A percentile compares a stretch with the other conserved stretches of the same genome.
Conservation (phyloP, 305 asterid species). For the Fraxinus albicans region DNA sequence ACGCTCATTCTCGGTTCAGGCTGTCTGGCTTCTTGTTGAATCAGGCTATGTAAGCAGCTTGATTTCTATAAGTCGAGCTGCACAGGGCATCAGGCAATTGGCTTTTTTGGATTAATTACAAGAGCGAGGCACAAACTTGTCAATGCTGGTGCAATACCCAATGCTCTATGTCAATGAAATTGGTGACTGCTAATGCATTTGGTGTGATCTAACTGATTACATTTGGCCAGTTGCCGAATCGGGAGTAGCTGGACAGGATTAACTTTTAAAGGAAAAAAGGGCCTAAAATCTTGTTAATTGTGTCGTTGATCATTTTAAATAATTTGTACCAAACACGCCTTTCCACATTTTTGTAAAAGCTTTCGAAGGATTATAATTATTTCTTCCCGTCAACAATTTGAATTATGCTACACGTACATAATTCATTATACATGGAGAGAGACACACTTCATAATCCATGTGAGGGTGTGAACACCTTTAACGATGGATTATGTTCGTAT, state of each 20-base stretch:
- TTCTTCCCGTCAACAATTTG: too few relatives aligned
- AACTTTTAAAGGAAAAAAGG: too few relatives aligned
- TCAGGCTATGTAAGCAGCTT: conserved; percentile 43
- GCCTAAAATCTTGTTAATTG: too few relatives aligned
- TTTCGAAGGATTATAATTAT: too few relatives aligned
- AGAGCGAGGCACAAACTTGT: conserved; percentile 39
- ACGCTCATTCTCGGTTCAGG: conserved; percentile 38
- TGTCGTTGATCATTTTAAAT: too few relatives aligned
- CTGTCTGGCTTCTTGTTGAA: conserved; percentile 41
- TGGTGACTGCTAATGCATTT: conserved; percentile 58
- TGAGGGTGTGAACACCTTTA: too few relatives aligned
- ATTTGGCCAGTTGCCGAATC: conserved; percentile 45
- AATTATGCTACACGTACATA: too few relatives aligned
- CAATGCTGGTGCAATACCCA: conserved; percentile 34
- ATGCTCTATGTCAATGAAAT: conserved; percentile 35
- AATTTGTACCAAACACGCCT: too few relatives aligned
- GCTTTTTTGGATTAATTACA: conserved; percentile 49
- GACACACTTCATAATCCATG: too few relatives aligned
- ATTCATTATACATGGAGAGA: too few relatives aligned
- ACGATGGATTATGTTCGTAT: too few relatives aligned
- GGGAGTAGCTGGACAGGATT: conserved; percentile 19
- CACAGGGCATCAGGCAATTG: conserved; percentile 44
- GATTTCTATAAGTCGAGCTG: conserved; percentile 60
- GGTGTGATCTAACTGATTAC: conserved; percentile 51
- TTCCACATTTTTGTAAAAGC: too few relatives aligned